These are phyloP conservation scores for Pichia sp. DNA, from an alignment of 1,139 yeast species.

Conservation along the genomic window DNA sequence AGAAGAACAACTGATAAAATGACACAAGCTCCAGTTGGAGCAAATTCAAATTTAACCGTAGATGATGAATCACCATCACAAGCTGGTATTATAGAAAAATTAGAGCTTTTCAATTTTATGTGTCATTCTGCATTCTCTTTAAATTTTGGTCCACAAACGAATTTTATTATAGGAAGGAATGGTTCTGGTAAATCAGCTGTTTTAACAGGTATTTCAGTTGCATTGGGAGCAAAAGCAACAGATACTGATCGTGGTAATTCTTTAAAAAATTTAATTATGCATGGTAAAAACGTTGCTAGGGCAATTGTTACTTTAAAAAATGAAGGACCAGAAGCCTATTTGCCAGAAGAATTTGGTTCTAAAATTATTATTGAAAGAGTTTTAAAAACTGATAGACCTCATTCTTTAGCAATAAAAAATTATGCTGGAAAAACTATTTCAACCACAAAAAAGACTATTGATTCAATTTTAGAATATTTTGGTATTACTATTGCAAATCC, in stretches of 20 bases:
- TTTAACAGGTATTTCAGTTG: constrained; percentile 83
- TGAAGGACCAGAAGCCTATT: constrained; percentile 59
- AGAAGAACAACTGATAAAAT: constrained; percentile 21
- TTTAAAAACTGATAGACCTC: constrained; percentile 47
- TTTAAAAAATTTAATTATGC: constrained; percentile 65
- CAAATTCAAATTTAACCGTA: not conserved
- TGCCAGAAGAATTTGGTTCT: constrained; percentile 60
- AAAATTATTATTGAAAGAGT: constrained; percentile 66
- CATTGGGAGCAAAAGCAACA: constrained; percentile 92
- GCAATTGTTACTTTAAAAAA: constrained; percentile 56
- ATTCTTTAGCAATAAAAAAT: constrained; percentile 48
- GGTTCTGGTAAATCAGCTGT: constrained; percentile 96
- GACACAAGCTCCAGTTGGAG: constrained; percentile 21
- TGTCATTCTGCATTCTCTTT: constrained; percentile 76
- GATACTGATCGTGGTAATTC: constrained; percentile 81
- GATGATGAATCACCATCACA: constrained; percentile 33
- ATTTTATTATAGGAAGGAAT: constrained; percentile 88
- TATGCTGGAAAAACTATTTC: constrained; percentile 49
- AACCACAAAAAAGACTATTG: constrained; percentile 57
- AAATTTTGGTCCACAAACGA: constrained; percentile 74
- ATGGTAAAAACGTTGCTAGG: constrained; percentile 64
- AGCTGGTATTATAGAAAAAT: constrained; percentile 52
- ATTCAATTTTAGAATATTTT: constrained; percentile 61
- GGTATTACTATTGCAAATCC: constrained; percentile 86
- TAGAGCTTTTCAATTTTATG: constrained; percentile 69